These are phyloP conservation scores for Solanum chmielewskii DNA, from an alignment of 257 asterid genomes.

Conservation along the genomic window DNA sequence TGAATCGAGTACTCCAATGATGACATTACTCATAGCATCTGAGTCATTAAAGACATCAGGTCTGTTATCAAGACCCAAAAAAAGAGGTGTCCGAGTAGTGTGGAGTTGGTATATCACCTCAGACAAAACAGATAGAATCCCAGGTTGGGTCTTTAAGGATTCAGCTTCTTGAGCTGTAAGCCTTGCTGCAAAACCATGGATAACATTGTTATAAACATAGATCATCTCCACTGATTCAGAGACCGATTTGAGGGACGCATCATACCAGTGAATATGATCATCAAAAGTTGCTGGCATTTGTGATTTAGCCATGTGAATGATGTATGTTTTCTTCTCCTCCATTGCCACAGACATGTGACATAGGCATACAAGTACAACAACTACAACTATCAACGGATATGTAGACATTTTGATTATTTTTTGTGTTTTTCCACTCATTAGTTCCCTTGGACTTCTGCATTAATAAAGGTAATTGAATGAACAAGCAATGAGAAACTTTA, in stretches of 20 bases:
- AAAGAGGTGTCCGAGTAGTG: constrained; percentile 78
- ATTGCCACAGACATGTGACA: constrained; percentile 9
- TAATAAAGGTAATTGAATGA: background rate
- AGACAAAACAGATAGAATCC: constrained; percentile 44
- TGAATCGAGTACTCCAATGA: constrained; percentile 66
- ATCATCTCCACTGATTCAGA: constrained; percentile 62
- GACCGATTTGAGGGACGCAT: constrained; percentile 56
- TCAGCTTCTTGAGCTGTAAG: constrained; percentile 47
- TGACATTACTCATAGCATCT: constrained; percentile 35
- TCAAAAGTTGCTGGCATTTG: constrained; percentile 58
- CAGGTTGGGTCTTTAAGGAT: constrained; percentile 38
- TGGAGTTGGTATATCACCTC: constrained; percentile 66
- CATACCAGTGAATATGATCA: constrained; percentile 61
- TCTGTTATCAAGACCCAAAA: constrained; percentile 57
- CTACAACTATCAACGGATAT: background rate
- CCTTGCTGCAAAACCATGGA: constrained; percentile 67
- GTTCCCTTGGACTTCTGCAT: background rate
- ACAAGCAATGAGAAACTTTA: background rate
- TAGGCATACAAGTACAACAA: constrained; percentile 7
- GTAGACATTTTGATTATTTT: background rate
- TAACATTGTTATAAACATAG: constrained; percentile 47
- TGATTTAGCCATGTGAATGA: constrained; percentile 67
- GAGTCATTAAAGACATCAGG: constrained; percentile 51
- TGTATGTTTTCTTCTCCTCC: constrained; percentile 37
- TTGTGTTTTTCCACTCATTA: background rate